Conservation (phyloP, 352 stramenopile genomes). For the Globisporangium radiosum region DNA sequence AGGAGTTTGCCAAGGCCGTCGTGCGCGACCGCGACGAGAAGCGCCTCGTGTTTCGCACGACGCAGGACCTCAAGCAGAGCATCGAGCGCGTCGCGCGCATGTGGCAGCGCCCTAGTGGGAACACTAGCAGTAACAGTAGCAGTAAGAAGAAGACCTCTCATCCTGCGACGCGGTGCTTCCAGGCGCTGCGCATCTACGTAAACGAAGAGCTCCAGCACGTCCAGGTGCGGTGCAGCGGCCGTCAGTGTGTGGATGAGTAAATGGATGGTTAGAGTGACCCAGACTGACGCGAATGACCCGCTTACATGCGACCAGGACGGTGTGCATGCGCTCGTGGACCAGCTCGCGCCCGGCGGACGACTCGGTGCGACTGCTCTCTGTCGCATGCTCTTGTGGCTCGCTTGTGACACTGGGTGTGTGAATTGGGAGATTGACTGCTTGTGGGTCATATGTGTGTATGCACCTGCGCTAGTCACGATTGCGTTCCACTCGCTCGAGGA, state of each 20-base stretch:
- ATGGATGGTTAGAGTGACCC: not conserved
- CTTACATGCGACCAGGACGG: slow-evolving; percentile 16
- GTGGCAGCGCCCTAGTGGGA: slow-evolving; percentile 26
- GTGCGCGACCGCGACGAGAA: slow-evolving; percentile 55
- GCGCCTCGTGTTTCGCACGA: slow-evolving; percentile 46
- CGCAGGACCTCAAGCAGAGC: slow-evolving; percentile 53
- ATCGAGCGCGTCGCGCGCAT: slow-evolving; percentile 73
- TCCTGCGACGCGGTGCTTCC: slow-evolving; percentile 71
- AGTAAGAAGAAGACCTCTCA: slow-evolving; percentile 26
- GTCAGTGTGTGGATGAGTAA: not conserved
- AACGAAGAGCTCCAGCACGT: slow-evolving; percentile 78
- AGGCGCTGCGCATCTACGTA: slow-evolving; percentile 74
- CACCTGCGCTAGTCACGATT: slow-evolving; percentile 42
- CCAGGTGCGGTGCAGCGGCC: slow-evolving; percentile 13
- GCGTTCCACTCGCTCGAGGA: slow-evolving; percentile 84
- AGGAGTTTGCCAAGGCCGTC: slow-evolving; percentile 79
- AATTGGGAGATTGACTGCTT: not conserved
- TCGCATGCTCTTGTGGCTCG: not conserved
- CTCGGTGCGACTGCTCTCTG: slow-evolving; percentile 26
- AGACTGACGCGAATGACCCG: not conserved
- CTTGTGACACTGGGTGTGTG: not conserved
- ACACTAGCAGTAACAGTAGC: not conserved
- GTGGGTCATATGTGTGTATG: not conserved
- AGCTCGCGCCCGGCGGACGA: slow-evolving; percentile 45
- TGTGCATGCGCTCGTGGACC: slow-evolving; percentile 42